Percentiles rank a stretch among this genome's conserved stretches.
Evolutionary conservation across 257 asterid genomes (phyloP).

Genomic region (Salvia splendens): DNA sequence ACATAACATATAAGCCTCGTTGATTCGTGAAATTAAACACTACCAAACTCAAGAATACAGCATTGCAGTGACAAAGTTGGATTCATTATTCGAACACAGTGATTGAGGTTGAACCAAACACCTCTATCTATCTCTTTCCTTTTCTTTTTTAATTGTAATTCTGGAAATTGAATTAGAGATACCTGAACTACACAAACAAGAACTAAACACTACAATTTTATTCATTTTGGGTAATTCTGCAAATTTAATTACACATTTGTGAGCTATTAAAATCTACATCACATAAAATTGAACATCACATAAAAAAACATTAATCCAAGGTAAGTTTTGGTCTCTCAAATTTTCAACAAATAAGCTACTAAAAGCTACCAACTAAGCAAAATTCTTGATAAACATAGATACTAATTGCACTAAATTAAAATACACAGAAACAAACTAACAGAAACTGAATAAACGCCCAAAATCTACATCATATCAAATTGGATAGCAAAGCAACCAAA

Average conservation of each 20-base stretch:
- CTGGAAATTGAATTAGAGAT: neutral
- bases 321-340: too few species aligned
- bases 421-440: too few species aligned
- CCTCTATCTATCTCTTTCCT: neutral
- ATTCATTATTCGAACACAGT: neutral
- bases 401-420: too few species aligned
- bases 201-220: neutral
- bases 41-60: neutral
- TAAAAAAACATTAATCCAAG: too few species aligned
- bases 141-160: too few species aligned
- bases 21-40: neutral
- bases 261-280: neutral
- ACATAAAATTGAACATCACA: neutral
- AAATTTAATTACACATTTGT: neutral
- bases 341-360: too few species aligned
- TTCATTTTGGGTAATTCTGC: neutral
- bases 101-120: neutral
- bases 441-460: too few species aligned
- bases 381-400: too few species aligned
- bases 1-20: conserved; percentile 5
- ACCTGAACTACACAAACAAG: neutral
- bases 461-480: neutral
- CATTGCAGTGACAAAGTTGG: neutral
- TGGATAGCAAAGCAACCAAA: conserved; percentile 15
- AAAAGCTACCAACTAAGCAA: too few species aligned